phyloP scores from a whole-genome alignment of 1,139 yeast genomes.

The Kodamaea arcana region DNA sequence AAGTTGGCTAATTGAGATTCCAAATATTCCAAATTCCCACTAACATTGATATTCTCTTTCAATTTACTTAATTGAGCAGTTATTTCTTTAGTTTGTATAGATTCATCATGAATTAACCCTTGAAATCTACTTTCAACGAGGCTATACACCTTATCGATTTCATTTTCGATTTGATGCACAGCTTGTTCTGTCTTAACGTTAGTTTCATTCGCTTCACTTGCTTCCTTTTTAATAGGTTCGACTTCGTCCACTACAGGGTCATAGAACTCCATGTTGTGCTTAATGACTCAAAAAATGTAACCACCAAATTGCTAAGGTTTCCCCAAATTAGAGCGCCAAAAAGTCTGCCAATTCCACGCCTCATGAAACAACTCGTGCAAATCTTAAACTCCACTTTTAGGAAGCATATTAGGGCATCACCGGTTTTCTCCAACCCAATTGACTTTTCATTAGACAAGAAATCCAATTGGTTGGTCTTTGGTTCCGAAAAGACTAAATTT shows the following conservation, averaged over 20 bases:
- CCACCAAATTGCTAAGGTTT: neutral
- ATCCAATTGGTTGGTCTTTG: conserved; percentile 30
- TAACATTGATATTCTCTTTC: conserved; percentile 15
- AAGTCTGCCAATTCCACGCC: neutral
- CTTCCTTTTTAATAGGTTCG: conserved; percentile 12
- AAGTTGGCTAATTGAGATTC: conserved; percentile 25
- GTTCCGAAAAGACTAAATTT: conserved; percentile 33
- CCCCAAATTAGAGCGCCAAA: neutral
- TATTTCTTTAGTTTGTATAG: conserved; percentile 33
- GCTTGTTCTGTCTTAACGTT: conserved; percentile 29
- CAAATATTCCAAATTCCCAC: conserved; percentile 18
- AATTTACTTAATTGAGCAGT: conserved; percentile 31
- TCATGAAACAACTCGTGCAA: conserved; percentile 3
- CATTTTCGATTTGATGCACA: conserved; percentile 47
- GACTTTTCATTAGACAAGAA: conserved; percentile 20
- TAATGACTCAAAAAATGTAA: neutral
- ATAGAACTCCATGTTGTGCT: conserved; percentile 26
- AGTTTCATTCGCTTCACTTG: conserved; percentile 20
- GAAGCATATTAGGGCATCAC: conserved; percentile 7
- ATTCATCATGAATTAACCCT: conserved; percentile 18
- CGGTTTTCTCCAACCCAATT: conserved; percentile 24
- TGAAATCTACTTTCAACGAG: conserved; percentile 41
- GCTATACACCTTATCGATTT: conserved; percentile 50
- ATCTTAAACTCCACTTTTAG: conserved; percentile 18
- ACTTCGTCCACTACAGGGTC: conserved; percentile 25